A percentile compares a stretch with the other conserved stretches of the same genome.
Conservation (phyloP, 495 filamentous ascomycete species). For the Trichoderma parareesei region DNA sequence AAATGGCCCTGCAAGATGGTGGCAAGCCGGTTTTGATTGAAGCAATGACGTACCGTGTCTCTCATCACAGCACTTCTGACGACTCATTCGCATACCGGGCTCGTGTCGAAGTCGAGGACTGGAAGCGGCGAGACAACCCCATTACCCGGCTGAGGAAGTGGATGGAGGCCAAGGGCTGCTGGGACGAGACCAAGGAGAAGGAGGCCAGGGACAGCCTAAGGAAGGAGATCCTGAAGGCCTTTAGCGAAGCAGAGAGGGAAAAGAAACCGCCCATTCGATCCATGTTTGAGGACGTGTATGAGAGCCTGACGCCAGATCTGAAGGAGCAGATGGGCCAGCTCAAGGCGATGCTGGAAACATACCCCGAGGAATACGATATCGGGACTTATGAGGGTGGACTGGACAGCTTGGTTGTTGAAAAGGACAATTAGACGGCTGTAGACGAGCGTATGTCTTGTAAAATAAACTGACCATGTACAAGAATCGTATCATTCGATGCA, state of each 20-base stretch:
- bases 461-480: background rate
- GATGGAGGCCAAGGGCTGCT: slow-evolving; percentile 70
- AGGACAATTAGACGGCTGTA: background rate
- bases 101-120: slow-evolving; percentile 90
- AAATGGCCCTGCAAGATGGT: slow-evolving; percentile 67
- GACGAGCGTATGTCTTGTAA: background rate
- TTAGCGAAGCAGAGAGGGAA: slow-evolving; percentile 77
- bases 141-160: slow-evolving; percentile 88
- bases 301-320: slow-evolving; percentile 75
- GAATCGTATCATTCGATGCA: background rate
- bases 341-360: slow-evolving; percentile 66
- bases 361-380: slow-evolving; percentile 90
- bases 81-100: slow-evolving; percentile 96
- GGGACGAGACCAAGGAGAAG: slow-evolving; percentile 78
- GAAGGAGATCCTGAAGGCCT: slow-evolving; percentile 73
- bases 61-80: slow-evolving; percentile 95
- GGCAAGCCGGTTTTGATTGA: slow-evolving; percentile 82
- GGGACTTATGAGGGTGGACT: slow-evolving; percentile 68
- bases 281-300: slow-evolving; percentile 85
- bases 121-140: slow-evolving; percentile 93
- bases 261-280: slow-evolving; percentile 73
- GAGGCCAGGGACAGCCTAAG: slow-evolving; percentile 58
- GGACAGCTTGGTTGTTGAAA: slow-evolving; percentile 43
- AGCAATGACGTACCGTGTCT: slow-evolving; percentile 96
- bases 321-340: slow-evolving; percentile 72